phyloP scores from a whole-genome alignment of 176 grass and related monocot genomes.

The Aechmea fasciata region DNA sequence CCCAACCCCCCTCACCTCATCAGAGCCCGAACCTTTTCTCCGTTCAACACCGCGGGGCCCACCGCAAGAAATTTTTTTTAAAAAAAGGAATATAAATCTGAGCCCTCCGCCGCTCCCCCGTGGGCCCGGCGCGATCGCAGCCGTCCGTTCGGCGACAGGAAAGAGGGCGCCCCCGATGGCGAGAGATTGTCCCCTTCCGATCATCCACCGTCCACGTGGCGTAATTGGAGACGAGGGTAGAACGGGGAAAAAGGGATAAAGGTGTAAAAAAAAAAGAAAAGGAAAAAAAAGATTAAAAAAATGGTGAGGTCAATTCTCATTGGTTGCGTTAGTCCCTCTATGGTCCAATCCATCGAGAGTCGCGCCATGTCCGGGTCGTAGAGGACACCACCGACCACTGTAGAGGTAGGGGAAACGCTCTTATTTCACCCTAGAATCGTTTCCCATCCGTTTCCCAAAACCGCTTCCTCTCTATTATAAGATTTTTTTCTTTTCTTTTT shows the following conservation, averaged over 20 bases:
- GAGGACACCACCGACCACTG: conserved; percentile 11
- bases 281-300: not conserved
- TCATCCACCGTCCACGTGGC: not conserved
- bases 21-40: not conserved
- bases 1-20: too few relatives aligned
- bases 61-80: not conserved
- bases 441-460: too few relatives aligned
- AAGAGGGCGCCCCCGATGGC: not conserved
- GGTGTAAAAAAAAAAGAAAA: not conserved
- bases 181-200: not conserved
- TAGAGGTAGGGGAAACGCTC: not conserved
- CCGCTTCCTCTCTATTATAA: too few relatives aligned
- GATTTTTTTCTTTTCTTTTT: too few relatives aligned
- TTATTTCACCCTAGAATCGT: not conserved
- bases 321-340: not conserved
- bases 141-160: not conserved
- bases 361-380: conserved; percentile 17
- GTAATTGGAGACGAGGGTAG: not conserved
- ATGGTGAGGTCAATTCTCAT: not conserved
- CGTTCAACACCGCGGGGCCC: not conserved
- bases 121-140: not conserved
- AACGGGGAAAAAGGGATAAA: not conserved
- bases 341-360: conserved; percentile 4
- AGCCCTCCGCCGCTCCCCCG: not conserved
- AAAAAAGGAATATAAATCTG: not conserved